Evolutionary conservation across 2,329 filamentous ascomycete species (phyloP).

Genomic region (Gaeumannomyces tritici): DNA sequence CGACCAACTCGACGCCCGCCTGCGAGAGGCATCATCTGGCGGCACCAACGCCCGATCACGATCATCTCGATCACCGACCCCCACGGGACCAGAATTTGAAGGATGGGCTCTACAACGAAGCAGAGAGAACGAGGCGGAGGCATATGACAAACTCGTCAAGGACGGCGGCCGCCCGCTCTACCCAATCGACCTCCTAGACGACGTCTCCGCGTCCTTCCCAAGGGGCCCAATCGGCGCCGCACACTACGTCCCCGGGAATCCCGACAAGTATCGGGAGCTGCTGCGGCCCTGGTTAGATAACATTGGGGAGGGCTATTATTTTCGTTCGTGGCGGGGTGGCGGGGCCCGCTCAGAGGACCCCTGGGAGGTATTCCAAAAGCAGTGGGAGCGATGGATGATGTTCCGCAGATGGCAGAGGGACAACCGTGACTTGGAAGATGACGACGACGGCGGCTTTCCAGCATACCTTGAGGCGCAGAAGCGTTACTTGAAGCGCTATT

Average conservation of each 20-base stretch:
- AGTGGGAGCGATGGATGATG: background rate
- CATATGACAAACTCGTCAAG: background rate
- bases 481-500: background rate
- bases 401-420: constrained; percentile 1
- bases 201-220: background rate
- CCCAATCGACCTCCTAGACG: background rate
- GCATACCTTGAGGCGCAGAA: background rate
- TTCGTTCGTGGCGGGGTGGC: background rate
- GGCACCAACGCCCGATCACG: no score
- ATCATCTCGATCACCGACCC: no score
- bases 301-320: background rate
- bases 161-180: constrained; percentile 2
- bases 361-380: background rate
- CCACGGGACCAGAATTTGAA: no score
- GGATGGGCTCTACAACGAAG: no score
- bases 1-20: no score
- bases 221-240: no score
- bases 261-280: background rate
- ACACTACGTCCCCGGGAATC: background rate
- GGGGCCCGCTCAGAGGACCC: background rate
- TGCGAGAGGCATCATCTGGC: no score
- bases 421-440: background rate
- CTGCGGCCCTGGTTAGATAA: background rate
- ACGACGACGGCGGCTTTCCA: background rate
- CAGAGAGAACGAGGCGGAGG: no score